phyloP scores from a whole-genome alignment of 2,329 filamentous ascomycete species.

The Dothideomycetes sp. region DNA sequence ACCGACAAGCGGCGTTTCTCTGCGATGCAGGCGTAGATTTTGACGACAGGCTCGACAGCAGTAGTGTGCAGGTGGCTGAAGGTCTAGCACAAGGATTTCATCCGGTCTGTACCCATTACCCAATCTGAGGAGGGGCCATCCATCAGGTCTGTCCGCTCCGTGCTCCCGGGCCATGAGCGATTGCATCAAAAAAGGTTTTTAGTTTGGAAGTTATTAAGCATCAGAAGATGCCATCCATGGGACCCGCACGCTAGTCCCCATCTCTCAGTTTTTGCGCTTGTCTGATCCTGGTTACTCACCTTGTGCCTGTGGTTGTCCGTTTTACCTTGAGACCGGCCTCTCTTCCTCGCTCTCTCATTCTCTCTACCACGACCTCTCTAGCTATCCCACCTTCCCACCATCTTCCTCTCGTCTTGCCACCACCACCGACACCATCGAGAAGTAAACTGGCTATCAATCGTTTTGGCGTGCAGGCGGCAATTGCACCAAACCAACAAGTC shows the following conservation, averaged over 20 bases:
- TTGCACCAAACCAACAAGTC: no score
- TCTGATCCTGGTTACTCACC: slow-evolving; percentile 9
- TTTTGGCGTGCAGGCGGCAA: slow-evolving; percentile 5
- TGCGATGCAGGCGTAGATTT: slow-evolving; percentile 9
- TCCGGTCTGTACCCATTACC: no score
- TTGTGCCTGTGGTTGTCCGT: slow-evolving; percentile 7
- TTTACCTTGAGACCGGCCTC: slow-evolving; percentile 11
- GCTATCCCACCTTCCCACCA: neutral
- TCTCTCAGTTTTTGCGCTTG: slow-evolving; percentile 6
- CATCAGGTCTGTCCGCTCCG: slow-evolving; percentile 8
- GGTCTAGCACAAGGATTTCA: no score
- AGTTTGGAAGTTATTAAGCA: no score
- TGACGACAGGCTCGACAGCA: slow-evolving; percentile 9
- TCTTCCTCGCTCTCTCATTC: no score
- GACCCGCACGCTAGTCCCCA: slow-evolving; percentile 12
- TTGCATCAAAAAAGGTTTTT: slow-evolving; percentile 9
- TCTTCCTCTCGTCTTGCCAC: slow-evolving; percentile 5
- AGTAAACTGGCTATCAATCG: slow-evolving; percentile 1
- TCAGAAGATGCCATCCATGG: slow-evolving; percentile 13
- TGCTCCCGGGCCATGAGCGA: slow-evolving; percentile 8
- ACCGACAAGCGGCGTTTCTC: no score
- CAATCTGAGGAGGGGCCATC: slow-evolving; percentile 10
- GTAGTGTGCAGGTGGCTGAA: slow-evolving; percentile 9
- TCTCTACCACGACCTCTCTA: neutral
- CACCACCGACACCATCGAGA: no score